Evolutionary conservation across 2,329 filamentous ascomycete species (phyloP).

Genomic region (Diaporthe sp.): DNA sequence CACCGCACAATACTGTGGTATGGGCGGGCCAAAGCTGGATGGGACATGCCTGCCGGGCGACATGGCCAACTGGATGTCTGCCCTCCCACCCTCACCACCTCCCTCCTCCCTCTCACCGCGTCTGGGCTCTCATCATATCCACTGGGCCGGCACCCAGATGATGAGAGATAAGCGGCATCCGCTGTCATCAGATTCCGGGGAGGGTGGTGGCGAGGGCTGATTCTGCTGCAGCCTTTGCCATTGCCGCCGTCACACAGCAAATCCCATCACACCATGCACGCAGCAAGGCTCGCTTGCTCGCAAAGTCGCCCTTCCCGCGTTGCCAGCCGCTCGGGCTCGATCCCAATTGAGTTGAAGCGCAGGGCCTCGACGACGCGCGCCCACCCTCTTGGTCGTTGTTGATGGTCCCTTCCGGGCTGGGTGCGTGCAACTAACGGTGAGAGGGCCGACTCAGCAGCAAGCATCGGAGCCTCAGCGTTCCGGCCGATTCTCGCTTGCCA

Average conservation of each 20-base stretch:
- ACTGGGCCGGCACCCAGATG: conserved; percentile 13
- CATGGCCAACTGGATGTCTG: conserved; percentile 10
- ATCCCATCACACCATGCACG: neutral
- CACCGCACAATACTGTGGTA: neutral
- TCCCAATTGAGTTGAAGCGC: neutral
- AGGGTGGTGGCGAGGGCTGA: neutral
- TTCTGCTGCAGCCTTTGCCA: neutral
- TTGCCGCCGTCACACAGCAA: conserved; percentile 14
- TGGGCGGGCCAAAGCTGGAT: neutral
- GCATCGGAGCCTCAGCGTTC: conserved; percentile 10
- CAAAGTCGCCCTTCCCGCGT: neutral
- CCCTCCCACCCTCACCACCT: conserved; percentile 7
- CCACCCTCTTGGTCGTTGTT: neutral
- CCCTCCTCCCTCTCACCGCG: conserved; percentile 14
- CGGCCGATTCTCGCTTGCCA: conserved; percentile 17
- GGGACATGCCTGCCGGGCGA: neutral
- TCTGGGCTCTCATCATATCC: conserved; percentile 11
- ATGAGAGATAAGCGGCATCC: neutral
- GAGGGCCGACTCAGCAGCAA: conserved; percentile 9
- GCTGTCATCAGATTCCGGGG: neutral
- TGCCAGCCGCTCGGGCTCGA: conserved; percentile 8
- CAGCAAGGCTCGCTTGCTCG: neutral
- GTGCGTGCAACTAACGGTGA: conserved; percentile 12
- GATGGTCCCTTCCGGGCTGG: neutral
- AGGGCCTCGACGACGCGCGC: neutral